phyloP scores from a whole-genome alignment of 208 protist genomes.

The Trypanosoma platydactyli region DNA sequence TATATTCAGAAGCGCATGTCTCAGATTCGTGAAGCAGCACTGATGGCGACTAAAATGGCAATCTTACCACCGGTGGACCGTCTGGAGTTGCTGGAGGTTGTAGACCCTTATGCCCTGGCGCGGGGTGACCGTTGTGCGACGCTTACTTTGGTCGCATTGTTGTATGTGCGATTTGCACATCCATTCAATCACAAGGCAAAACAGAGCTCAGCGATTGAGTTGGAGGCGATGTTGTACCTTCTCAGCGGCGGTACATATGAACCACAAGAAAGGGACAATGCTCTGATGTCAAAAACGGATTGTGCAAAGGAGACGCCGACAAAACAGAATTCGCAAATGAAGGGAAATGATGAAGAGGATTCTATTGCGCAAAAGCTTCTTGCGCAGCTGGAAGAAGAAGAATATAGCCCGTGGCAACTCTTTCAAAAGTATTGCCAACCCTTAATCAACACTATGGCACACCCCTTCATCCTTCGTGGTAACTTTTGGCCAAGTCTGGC shows the following conservation, averaged over 20 bases:
- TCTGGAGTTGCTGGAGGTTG: slow-evolving; percentile 67
- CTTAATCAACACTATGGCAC: slow-evolving; percentile 66
- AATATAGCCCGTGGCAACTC: slow-evolving; percentile 87
- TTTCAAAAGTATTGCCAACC: slow-evolving; percentile 85
- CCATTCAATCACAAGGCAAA: slow-evolving; percentile 89
- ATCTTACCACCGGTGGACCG: slow-evolving; percentile 34
- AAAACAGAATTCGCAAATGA: slow-evolving; percentile 24
- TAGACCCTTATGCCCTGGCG: slow-evolving; percentile 75
- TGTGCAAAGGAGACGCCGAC: background rate
- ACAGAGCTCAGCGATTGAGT: slow-evolving; percentile 63
- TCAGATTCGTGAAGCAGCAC: slow-evolving; percentile 25
- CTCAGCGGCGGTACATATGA: slow-evolving; percentile 55
- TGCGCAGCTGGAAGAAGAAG: slow-evolving; percentile 66
- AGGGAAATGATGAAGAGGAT: slow-evolving; percentile 24
- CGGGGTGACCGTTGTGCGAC: slow-evolving; percentile 59
- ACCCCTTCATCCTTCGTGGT: slow-evolving; percentile 83
- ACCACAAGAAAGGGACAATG: background rate
- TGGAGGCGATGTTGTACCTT: slow-evolving; percentile 61
- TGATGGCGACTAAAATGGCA: slow-evolving; percentile 29
- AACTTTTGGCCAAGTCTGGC: slow-evolving; percentile 88
- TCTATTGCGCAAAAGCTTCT: slow-evolving; percentile 30
- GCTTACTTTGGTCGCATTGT: slow-evolving; percentile 77
- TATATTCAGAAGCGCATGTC: slow-evolving; percentile 25
- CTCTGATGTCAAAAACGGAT: slow-evolving; percentile 1
- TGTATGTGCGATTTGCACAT: slow-evolving; percentile 87